phyloP scores from a whole-genome alignment of 768 basidiomycete genomes.

The Hygrocybe coccinea region DNA sequence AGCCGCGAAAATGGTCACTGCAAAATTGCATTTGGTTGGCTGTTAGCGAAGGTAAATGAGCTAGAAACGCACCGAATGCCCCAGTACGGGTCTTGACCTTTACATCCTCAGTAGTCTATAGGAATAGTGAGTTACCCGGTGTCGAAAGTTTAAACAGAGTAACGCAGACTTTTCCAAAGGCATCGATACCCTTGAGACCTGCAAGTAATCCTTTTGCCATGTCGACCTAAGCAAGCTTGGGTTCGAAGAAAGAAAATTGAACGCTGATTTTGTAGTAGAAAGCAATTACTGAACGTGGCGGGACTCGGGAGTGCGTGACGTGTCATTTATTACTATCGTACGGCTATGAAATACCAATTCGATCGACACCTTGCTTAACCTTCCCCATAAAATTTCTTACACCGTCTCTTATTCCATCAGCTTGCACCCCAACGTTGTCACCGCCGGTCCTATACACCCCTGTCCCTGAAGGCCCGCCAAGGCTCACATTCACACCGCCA shows the following conservation, averaged over 20 bases:
- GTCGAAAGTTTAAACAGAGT: constrained; percentile 3
- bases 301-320: no score
- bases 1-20: constrained; percentile 89
- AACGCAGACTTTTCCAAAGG: constrained; percentile 89
- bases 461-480: constrained; percentile 81
- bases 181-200: constrained; percentile 87
- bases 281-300: no score
- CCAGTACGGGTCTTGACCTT: constrained; percentile 97
- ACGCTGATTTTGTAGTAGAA: no score
- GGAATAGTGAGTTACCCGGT: not conserved
- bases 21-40: constrained; percentile 10
- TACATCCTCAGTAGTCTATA: constrained; percentile 96
- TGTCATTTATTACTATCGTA: not conserved
- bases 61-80: constrained; percentile 64
- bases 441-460: constrained; percentile 82
- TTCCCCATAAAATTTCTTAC: constrained; percentile 83
- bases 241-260: constrained; percentile 23
- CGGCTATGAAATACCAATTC: constrained; percentile 43
- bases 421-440: constrained; percentile 68
- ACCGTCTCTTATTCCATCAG: constrained; percentile 86
- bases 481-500: constrained; percentile 85
- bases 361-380: constrained; percentile 81
- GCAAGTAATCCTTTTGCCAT: constrained; percentile 79
- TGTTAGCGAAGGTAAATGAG: not conserved
- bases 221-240: constrained; percentile 30